phyloP scores from a whole-genome alignment of 2,329 filamentous ascomycete genomes.

The Calonectria multiphialidica region DNA sequence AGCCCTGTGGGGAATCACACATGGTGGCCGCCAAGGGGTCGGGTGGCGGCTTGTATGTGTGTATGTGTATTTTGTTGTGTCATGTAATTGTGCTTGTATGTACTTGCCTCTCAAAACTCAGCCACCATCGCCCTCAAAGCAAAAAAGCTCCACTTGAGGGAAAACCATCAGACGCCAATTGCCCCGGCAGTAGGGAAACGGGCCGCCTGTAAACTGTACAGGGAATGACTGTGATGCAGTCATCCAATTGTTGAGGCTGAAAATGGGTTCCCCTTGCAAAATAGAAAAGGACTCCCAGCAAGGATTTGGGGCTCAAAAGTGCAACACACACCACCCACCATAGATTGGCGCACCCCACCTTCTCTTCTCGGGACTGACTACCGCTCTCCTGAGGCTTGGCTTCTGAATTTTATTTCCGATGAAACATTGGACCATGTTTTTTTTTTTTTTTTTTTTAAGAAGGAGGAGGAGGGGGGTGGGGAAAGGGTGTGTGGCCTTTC shows the following conservation, averaged over 20 bases:
- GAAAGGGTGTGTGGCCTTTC: background rate
- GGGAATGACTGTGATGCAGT: background rate
- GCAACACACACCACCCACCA: background rate
- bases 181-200: background rate
- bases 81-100: background rate
- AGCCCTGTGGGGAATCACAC: background rate
- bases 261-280: background rate
- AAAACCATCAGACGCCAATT: background rate
- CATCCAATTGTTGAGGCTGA: background rate
- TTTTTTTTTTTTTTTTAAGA: too few species aligned
- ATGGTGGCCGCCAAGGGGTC: background rate
- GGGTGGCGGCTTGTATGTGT: background rate
- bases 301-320: background rate
- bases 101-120: background rate
- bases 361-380: background rate
- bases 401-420: background rate
- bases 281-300: background rate
- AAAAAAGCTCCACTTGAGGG: background rate
- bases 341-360: background rate
- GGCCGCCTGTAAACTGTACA: background rate
- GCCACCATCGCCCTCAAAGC: background rate
- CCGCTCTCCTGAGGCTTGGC: background rate
- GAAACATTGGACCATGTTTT: too few species aligned
- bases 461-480: background rate
- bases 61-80: background rate